Percentiles rank a stretch among this genome's conserved stretches.
Evolutionary conservation across 495 filamentous ascomycete genomes (phyloP).

Genomic region (Recurvomyces mirabilis): DNA sequence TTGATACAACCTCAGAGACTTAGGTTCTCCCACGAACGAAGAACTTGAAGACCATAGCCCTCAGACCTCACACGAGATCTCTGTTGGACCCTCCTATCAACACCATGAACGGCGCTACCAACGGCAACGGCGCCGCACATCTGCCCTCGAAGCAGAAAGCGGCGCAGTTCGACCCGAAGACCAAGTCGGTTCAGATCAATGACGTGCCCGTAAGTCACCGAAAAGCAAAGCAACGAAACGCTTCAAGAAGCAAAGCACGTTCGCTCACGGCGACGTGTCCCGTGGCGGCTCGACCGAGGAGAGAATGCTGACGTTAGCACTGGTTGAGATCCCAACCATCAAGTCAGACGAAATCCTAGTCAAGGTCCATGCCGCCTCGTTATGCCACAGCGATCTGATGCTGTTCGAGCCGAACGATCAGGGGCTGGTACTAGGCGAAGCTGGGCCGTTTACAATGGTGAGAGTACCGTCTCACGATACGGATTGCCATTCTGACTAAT

Average conservation of each 20-base stretch:
- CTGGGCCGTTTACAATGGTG: conserved; percentile 22
- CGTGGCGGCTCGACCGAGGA: no score
- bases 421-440: conserved; percentile 17
- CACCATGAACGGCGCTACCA: background rate
- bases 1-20: no score
- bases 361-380: conserved; percentile 23
- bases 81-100: background rate
- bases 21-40: no score
- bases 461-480: background rate
- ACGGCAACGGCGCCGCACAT: no score
- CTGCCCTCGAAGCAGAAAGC: background rate
- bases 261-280: no score
- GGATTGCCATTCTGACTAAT: background rate
- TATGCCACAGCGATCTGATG: conserved; percentile 26
- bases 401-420: conserved; percentile 26
- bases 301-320: no score
- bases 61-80: background rate
- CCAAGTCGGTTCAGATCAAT: conserved; percentile 1
- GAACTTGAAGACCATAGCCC: no score
- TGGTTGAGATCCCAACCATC: conserved; percentile 22
- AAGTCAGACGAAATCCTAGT: conserved; percentile 25
- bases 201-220: background rate
- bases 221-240: background rate
- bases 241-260: background rate
- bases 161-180: background rate